Evolutionary conservation across 2,329 filamentous ascomycete species (phyloP).

Genomic region (Calonectria henricotiae): DNA sequence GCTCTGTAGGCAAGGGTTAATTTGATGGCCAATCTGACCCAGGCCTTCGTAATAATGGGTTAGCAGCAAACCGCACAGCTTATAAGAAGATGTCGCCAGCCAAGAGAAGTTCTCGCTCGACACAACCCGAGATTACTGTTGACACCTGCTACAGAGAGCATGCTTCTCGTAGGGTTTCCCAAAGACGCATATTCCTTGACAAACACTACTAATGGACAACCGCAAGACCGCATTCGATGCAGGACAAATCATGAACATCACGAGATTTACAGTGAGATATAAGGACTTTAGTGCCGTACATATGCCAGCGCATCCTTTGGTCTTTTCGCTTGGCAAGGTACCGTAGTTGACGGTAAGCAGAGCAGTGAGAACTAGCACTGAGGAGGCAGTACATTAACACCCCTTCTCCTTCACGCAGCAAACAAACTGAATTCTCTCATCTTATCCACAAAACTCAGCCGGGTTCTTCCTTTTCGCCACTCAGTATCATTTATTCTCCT

Average conservation of each 20-base stretch:
- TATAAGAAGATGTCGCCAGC: conserved; percentile 21
- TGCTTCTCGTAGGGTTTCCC: neutral
- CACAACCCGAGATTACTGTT: neutral
- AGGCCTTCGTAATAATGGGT: neutral
- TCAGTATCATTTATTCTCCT: neutral
- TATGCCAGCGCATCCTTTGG: conserved; percentile 21
- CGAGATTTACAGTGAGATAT: neutral
- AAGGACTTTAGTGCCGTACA: neutral
- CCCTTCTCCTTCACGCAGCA: conserved; percentile 5
- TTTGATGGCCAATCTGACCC: neutral
- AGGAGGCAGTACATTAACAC: conserved; percentile 3
- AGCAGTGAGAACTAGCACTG: conserved; percentile 3
- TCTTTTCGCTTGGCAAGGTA: conserved; percentile 17
- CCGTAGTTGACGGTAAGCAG: neutral
- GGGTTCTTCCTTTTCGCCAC: neutral
- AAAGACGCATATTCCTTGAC: conserved; percentile 2
- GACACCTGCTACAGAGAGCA: too few species aligned
- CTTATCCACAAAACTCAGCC: conserved; percentile 16
- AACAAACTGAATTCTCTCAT: conserved; percentile 14
- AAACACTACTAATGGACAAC: neutral
- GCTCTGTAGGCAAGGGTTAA: conserved; percentile 12
- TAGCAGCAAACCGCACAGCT: neutral
- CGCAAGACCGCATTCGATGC: neutral
- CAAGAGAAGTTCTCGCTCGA: neutral
- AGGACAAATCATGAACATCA: neutral